These are phyloP conservation scores for Thraustochytrium sp. DNA, from an alignment of 352 stramenopile genomes.

Conservation along the genomic window DNA sequence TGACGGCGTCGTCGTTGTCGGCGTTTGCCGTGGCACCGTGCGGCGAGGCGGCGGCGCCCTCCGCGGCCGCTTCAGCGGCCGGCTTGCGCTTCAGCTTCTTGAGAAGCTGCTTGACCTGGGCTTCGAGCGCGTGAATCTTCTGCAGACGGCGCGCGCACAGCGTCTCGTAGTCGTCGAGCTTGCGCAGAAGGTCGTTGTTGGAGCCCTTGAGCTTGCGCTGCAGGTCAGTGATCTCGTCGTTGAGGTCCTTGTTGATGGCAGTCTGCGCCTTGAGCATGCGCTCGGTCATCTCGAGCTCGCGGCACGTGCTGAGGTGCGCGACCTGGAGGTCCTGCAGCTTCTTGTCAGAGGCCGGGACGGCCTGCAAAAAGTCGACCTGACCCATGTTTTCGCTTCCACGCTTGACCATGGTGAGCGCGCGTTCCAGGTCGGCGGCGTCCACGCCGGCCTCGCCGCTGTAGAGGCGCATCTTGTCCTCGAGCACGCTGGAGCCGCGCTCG, in stretches of 20 bases:
- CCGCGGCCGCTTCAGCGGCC: background rate
- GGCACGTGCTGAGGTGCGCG: conserved; percentile 74
- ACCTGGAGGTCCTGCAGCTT: conserved; percentile 77
- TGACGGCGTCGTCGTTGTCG: conserved; percentile 32
- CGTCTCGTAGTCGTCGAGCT: conserved; percentile 74
- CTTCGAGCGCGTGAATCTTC: conserved; percentile 70
- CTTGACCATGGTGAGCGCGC: conserved; percentile 58
- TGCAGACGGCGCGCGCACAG: conserved; percentile 70
- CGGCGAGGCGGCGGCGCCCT: conserved; percentile 43
- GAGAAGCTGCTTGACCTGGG: conserved; percentile 73
- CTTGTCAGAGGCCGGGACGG: conserved; percentile 52
- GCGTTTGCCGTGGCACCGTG: background rate
- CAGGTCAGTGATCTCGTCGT: conserved; percentile 78
- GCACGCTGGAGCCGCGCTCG: conserved; percentile 46
- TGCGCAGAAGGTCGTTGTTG: conserved; percentile 65
- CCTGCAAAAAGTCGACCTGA: conserved; percentile 54
- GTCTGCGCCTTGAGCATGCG: conserved; percentile 87
- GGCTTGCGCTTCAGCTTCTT: conserved; percentile 55
- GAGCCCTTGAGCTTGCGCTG: conserved; percentile 46
- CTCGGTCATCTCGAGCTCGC: conserved; percentile 82
- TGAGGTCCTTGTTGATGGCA: conserved; percentile 85
- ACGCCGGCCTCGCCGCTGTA: conserved; percentile 57
- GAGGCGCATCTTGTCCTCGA: conserved; percentile 52
- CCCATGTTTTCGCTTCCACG: conserved; percentile 47
- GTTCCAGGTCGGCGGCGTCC: conserved; percentile 57